phyloP scores from a whole-genome alignment of 2,329 filamentous ascomycete species.

The Stemphylium vesicarium region DNA sequence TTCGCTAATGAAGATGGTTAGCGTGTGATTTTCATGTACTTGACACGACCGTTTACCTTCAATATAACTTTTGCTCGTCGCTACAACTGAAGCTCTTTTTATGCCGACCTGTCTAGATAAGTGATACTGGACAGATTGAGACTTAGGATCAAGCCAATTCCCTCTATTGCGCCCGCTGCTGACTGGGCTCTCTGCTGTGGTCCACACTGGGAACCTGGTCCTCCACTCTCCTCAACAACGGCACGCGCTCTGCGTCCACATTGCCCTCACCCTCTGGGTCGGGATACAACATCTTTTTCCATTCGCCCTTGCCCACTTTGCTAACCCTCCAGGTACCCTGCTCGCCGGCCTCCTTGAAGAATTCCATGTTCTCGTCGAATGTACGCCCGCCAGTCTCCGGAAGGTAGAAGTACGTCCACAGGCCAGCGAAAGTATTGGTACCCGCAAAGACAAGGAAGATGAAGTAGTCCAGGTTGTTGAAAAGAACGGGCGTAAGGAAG shows the following conservation, averaged over 20 bases:
- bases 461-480: constrained; percentile 66
- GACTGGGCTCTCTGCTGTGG: constrained; percentile 4
- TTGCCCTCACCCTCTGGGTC: constrained; percentile 43
- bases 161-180: not conserved
- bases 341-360: constrained; percentile 61
- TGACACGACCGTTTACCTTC: not conserved
- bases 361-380: constrained; percentile 67
- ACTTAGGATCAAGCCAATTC: too few species aligned
- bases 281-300: constrained; percentile 52
- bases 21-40: not conserved
- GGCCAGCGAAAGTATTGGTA: constrained; percentile 62
- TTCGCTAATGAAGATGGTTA: not conserved
- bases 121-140: too few species aligned
- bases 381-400: constrained; percentile 64
- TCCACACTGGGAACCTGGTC: constrained; percentile 50
- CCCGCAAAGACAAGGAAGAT: constrained; percentile 63
- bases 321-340: constrained; percentile 61
- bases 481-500: constrained; percentile 63
- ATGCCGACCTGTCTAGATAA: not conserved
- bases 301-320: constrained; percentile 61
- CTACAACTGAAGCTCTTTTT: not conserved
- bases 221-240: constrained; percentile 52
- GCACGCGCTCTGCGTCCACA: constrained; percentile 53
- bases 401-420: constrained; percentile 60
- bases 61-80: not conserved